Conservation (phyloP, 129 eudicot genomes). For the Flaveria trinervia region DNA sequence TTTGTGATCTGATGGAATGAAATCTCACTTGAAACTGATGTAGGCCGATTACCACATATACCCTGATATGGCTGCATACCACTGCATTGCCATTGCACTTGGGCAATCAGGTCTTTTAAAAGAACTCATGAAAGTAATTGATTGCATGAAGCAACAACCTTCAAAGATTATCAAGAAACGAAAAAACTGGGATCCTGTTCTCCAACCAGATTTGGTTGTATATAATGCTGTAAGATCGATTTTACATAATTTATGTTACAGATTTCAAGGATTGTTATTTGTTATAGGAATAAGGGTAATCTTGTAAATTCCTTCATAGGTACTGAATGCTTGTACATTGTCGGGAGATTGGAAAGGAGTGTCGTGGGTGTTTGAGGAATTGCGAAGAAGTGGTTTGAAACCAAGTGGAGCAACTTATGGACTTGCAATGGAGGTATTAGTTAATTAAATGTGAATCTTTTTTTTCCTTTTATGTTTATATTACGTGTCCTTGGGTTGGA, state of each 20-base stretch:
- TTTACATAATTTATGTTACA: neutral
- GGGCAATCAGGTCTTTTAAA: conserved; percentile 93
- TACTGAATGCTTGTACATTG: conserved; percentile 88
- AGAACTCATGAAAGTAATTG: conserved; percentile 71
- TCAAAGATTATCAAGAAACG: conserved; percentile 52
- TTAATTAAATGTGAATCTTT: conserved; percentile 4
- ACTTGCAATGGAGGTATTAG: conserved; percentile 94
- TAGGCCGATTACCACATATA: conserved; percentile 82
- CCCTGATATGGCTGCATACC: conserved; percentile 99
- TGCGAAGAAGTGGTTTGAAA: conserved; percentile 66
- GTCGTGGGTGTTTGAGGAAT: conserved; percentile 87
- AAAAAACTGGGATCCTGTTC: conserved; percentile 81
- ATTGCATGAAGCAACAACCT: conserved; percentile 80
- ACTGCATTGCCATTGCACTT: conserved; percentile 76
- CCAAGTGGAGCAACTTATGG: conserved; percentile 92
- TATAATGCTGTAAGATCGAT: conserved; percentile 75
- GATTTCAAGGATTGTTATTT: neutral
- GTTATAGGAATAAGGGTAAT: neutral
- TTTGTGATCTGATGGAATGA: conserved; percentile 13
- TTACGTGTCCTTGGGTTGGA: neutral
- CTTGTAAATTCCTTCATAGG: conserved; percentile 41
- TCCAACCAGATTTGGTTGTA: conserved; percentile 79
- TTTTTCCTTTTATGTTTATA: neutral
- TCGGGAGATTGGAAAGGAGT: conserved; percentile 94
- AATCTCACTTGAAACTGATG: conserved; percentile 29